These are phyloP conservation scores for Hyphodiscus hymeniophilus DNA, from an alignment of 495 filamentous ascomycete species.

Conservation along the genomic window DNA sequence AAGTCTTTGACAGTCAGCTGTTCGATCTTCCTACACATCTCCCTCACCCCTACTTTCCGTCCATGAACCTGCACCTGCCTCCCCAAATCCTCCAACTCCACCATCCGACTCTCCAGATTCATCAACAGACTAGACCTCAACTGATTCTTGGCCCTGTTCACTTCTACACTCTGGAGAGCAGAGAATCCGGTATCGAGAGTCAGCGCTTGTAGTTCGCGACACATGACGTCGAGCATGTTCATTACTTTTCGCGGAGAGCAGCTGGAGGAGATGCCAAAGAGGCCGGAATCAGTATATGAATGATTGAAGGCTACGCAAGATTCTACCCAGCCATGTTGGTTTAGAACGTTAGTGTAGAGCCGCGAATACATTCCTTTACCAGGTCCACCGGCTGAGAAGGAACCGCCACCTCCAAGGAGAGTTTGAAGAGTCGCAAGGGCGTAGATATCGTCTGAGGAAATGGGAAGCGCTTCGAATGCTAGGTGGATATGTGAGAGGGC, in stretches of 20 bases:
- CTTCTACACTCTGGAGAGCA: conserved; percentile 66
- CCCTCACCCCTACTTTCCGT: conserved; percentile 76
- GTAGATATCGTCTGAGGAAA: conserved; percentile 86
- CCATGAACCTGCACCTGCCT: conserved; percentile 94
- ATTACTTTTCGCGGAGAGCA: conserved; percentile 68
- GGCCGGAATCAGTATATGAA: conserved; percentile 87
- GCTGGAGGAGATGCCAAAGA: conserved; percentile 87
- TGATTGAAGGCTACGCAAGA: conserved; percentile 94
- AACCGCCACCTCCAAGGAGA: conserved; percentile 90
- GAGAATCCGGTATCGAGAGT: conserved; percentile 62
- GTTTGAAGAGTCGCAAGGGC: conserved; percentile 95
- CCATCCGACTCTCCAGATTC: conserved; percentile 97
- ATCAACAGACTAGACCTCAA: conserved; percentile 83
- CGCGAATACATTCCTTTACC: conserved; percentile 99
- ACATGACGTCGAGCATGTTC: conserved; percentile 88
- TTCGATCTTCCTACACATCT: conserved; percentile 90
- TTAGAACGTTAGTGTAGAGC: conserved; percentile 93
- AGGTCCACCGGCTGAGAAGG: conserved; percentile 94
- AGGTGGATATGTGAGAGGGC: conserved; percentile 85
- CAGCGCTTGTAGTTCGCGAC: conserved; percentile 73
- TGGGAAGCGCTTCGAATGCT: conserved; percentile 91
- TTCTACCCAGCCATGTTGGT: conserved; percentile 95
- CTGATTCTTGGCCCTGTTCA: conserved; percentile 97
- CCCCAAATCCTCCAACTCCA: conserved; percentile 96
- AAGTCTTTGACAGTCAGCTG: conserved; percentile 73